Evolutionary conservation across 2,329 filamentous ascomycete species (phyloP).

Genomic region (Reticulascus tulasneorum): DNA sequence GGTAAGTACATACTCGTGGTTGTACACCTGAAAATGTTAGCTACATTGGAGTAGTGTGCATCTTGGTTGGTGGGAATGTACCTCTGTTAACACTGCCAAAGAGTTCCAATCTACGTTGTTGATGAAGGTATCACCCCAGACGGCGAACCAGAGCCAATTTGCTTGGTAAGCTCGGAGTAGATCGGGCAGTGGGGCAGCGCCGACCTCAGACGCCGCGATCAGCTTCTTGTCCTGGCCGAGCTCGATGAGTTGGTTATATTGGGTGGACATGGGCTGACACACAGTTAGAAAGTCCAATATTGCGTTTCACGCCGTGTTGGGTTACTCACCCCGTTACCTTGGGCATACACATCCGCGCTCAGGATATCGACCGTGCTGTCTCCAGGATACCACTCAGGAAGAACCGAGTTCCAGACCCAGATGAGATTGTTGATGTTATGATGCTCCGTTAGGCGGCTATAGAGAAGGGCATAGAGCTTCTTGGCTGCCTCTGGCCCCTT

Average conservation of each 20-base stretch:
- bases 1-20: constrained; percentile 27
- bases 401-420: constrained; percentile 47
- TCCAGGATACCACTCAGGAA: constrained; percentile 43
- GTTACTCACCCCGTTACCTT: constrained; percentile 36
- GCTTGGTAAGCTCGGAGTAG: constrained; percentile 38
- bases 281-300: background rate
- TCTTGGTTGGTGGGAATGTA: constrained; percentile 10
- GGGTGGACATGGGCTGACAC: constrained; percentile 33
- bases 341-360: constrained; percentile 39
- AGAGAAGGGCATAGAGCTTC: constrained; percentile 38
- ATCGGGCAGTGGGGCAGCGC: constrained; percentile 38
- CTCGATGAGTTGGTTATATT: constrained; percentile 38
- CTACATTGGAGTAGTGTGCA: rapidly evolving
- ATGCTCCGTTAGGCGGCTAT: constrained; percentile 37
- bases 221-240: constrained; percentile 43
- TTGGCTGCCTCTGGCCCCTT: constrained; percentile 40
- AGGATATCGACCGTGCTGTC: constrained; percentile 41
- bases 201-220: constrained; percentile 43
- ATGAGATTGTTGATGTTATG: constrained; percentile 43
- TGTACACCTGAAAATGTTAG: constrained; percentile 21
- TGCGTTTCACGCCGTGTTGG: background rate
- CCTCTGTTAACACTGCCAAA: constrained; percentile 31
- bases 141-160: constrained; percentile 44
- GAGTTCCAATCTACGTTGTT: constrained; percentile 36
- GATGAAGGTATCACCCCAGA: constrained; percentile 42